Percentiles rank a stretch among this genome's conserved stretches.
These are phyloP conservation scores for Mycena crocata DNA, from an alignment of 768 basidiomycete species.

Conservation along the genomic window DNA sequence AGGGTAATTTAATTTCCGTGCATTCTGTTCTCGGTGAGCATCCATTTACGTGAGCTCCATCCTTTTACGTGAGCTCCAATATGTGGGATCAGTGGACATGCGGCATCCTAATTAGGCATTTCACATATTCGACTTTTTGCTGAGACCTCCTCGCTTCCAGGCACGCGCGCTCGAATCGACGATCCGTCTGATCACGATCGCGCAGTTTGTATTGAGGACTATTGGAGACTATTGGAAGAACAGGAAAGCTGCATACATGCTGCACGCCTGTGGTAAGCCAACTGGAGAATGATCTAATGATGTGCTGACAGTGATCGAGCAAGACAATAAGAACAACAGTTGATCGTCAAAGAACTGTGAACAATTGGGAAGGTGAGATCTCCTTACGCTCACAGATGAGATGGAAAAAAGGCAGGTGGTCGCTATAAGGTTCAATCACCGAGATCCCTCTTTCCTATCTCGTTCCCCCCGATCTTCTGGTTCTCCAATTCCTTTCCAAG, in stretches of 20 bases:
- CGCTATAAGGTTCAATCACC: constrained; percentile 29
- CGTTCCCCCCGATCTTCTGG: constrained; percentile 12
- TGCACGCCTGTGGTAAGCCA: no score
- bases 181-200: constrained; percentile 18
- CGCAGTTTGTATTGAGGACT: not conserved
- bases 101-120: not conserved
- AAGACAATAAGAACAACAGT: constrained; percentile 9
- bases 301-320: constrained; percentile 12
- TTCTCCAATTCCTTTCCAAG: constrained; percentile 21
- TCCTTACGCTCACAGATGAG: constrained; percentile 9
- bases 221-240: no score
- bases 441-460: constrained; percentile 12
- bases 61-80: not conserved
- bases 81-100: not conserved
- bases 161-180: not conserved
- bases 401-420: constrained; percentile 11
- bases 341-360: constrained; percentile 13
- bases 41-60: no score
- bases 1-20: no score
- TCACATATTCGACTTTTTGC: not conserved
- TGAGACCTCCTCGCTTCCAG: not conserved
- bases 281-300: constrained; percentile 11
- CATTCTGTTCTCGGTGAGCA: no score
- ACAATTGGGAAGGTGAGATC: constrained; percentile 21
- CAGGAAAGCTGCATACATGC: no score